Evolutionary conservation across 176 grass and related monocot genomes (phyloP), one percentile per base, ranked within the genome.

Genomic region (Oropetium thomaeum): DNA sequence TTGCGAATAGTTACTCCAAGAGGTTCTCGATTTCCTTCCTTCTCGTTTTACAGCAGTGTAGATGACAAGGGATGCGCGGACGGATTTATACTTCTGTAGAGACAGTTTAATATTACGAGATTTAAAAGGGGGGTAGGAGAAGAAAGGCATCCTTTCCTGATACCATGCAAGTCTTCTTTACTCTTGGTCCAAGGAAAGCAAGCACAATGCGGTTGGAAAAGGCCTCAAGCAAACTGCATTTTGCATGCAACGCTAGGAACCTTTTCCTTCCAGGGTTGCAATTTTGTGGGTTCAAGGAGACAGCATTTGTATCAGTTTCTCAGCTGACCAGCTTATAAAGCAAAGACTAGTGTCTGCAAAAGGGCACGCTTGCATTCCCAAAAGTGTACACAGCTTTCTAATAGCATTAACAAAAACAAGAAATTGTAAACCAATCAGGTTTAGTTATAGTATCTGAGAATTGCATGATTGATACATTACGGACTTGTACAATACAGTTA

Each of bases 151-250:
- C 62, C 75, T 81, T 88, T 88, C 80, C 48, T 57, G 69, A 65
- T 92, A 84, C 76, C 42, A 68, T 78, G 68, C 70, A 33, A 84
- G 79, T 63, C 86, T 91, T 82, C 88, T 85, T 94, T 89, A 71
- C 91, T 89, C 84, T 76, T 69, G 51, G 65, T 55, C 41, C 59
- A 99, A 90, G 96, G 65, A 99, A 95, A 89, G 81, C 53, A 81
- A 79, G 86, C 82, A 98, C 82, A 85, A 67, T 29, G 48, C 38
- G 67, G 80, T 82, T 35, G 79, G 80, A 45, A 45, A 80, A 27
- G 70, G 22, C 44, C 80, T 74, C 45, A 88, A 65, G 81, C 81
- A 75, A 76, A n/a, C n/a, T n/a, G n/a, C n/a, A n/a, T n/a, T n/a
- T 57, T 64, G 57, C 57, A 8, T 25, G 76, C 65, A 55, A 39